phyloP scores from a whole-genome alignment of 2,329 filamentous ascomycete species.

The Penicillium sp. region DNA sequence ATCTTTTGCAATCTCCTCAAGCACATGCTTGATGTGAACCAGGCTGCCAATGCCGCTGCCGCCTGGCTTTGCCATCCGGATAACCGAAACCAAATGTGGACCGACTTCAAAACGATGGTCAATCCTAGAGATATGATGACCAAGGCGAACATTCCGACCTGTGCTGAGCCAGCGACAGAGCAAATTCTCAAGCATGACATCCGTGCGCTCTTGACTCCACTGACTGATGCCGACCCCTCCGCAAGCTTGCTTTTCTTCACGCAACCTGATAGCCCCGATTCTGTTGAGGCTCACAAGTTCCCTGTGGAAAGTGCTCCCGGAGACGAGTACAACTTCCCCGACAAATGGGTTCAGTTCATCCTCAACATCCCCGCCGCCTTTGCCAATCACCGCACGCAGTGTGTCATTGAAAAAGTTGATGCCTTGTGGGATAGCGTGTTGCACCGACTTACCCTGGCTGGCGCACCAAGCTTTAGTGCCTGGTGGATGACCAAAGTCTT shows the following conservation, averaged over 20 bases:
- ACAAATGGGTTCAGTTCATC: conserved; percentile 49
- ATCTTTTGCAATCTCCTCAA: conserved; percentile 85
- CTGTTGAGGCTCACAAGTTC: conserved; percentile 33
- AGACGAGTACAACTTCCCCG: conserved; percentile 50
- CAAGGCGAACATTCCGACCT: conserved; percentile 44
- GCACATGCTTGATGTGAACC: conserved; percentile 85
- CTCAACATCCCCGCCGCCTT: conserved; percentile 43
- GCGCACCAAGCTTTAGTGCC: conserved; percentile 49
- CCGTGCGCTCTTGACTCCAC: conserved; percentile 44
- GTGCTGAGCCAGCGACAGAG: conserved; percentile 36
- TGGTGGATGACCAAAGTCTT: conserved; percentile 83
- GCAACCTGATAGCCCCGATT: conserved; percentile 34
- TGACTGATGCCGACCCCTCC: conserved; percentile 35
- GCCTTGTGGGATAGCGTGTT: conserved; percentile 47
- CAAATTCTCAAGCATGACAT: conserved; percentile 48
- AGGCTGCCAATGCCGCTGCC: conserved; percentile 88
- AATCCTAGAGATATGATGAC: conserved; percentile 42
- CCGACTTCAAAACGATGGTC: conserved; percentile 64
- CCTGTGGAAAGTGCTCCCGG: conserved; percentile 39
- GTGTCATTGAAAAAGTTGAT: conserved; percentile 47
- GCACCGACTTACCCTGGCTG: conserved; percentile 45
- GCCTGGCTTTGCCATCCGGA: conserved; percentile 87
- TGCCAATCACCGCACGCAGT: conserved; percentile 44
- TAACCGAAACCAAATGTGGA: conserved; percentile 92
- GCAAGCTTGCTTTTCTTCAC: conserved; percentile 36